These are phyloP conservation scores for Plenodomus lindquistii DNA, from an alignment of 2,329 filamentous ascomycete species.

Conservation along the genomic window DNA sequence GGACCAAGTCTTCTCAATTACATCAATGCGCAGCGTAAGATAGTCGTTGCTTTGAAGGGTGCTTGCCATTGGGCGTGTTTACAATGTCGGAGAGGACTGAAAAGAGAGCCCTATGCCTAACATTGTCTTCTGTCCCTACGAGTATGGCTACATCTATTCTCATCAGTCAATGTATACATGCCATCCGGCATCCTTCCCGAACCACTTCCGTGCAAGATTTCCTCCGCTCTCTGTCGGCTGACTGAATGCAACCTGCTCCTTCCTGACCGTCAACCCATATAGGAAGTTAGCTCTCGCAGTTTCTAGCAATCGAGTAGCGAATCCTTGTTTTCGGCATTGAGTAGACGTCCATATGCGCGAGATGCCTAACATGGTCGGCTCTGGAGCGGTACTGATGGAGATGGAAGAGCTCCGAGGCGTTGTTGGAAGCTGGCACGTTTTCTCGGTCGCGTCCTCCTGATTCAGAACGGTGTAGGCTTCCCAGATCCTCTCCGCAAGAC, in stretches of 20 bases:
- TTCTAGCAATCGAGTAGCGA: constrained; percentile 62
- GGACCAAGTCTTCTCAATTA: too few relatives aligned
- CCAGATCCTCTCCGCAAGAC: constrained; percentile 64
- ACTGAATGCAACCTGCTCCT: constrained; percentile 64
- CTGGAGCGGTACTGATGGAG: constrained; percentile 48
- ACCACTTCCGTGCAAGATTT: constrained; percentile 61
- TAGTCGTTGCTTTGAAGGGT: too few relatives aligned
- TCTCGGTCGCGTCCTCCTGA: constrained; percentile 19
- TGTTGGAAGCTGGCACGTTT: constrained; percentile 17
- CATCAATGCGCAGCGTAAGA: too few relatives aligned
- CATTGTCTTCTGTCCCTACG: too few relatives aligned
- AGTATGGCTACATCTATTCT: neutral
- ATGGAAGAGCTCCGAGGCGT: constrained; percentile 41
- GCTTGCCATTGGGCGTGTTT: too few relatives aligned
- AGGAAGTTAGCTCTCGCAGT: constrained; percentile 60
- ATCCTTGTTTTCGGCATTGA: constrained; percentile 59
- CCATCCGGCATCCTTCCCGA: constrained; percentile 60
- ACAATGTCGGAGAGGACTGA: too few relatives aligned
- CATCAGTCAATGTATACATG: constrained; percentile 63
- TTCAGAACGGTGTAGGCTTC: constrained; percentile 57
- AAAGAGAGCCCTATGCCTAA: too few relatives aligned
- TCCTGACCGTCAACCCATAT: constrained; percentile 59
- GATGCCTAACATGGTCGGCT: constrained; percentile 61
- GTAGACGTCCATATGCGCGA: constrained; percentile 68
- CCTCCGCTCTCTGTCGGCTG: constrained; percentile 67